These are phyloP conservation scores for Pythium myriotylum DNA, from an alignment of 352 stramenopile species.

Conservation along the genomic window DNA sequence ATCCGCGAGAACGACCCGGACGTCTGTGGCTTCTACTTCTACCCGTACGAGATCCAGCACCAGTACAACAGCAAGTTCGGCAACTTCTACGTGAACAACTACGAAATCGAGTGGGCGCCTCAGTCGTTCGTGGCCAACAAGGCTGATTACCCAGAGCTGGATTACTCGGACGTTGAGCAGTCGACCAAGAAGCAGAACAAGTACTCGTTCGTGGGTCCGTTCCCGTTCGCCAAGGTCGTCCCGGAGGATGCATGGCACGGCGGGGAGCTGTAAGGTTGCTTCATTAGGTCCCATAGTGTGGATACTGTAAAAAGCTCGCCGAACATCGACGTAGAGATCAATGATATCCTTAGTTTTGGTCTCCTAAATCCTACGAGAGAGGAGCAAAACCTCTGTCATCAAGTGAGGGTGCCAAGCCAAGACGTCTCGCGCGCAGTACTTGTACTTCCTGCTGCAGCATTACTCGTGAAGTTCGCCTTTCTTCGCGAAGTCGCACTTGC, in stretches of 20 bases:
- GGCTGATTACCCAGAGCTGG: slow-evolving; percentile 42
- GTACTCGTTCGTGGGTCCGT: slow-evolving; percentile 67
- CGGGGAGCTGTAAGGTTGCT: slow-evolving; percentile 13
- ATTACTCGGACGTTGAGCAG: slow-evolving; percentile 62
- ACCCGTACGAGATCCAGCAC: slow-evolving; percentile 69
- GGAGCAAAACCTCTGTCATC: too few relatives aligned
- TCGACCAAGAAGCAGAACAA: slow-evolving; percentile 69
- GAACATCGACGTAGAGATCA: too few relatives aligned
- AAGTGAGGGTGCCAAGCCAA: too few relatives aligned
- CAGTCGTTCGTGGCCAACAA: slow-evolving; percentile 71
- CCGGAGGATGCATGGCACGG: slow-evolving; percentile 32
- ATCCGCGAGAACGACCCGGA: slow-evolving; percentile 61
- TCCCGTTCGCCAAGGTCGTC: slow-evolving; percentile 69
- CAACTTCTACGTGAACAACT: slow-evolving; percentile 77
- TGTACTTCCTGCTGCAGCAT: too few relatives aligned
- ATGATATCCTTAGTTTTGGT: too few relatives aligned
- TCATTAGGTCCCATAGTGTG: too few relatives aligned
- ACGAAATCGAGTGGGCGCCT: slow-evolving; percentile 64
- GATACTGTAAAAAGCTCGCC: too few relatives aligned
- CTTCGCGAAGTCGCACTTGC: slow-evolving; percentile 12
- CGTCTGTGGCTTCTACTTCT: slow-evolving; percentile 75
- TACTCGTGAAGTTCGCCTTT: too few relatives aligned
- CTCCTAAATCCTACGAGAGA: too few relatives aligned
- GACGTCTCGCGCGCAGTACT: too few relatives aligned
- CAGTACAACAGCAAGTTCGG: slow-evolving; percentile 58